Evolutionary conservation across 169 alveolate species (phyloP).

Genomic region (Cryptosporidium tyzzeri): DNA sequence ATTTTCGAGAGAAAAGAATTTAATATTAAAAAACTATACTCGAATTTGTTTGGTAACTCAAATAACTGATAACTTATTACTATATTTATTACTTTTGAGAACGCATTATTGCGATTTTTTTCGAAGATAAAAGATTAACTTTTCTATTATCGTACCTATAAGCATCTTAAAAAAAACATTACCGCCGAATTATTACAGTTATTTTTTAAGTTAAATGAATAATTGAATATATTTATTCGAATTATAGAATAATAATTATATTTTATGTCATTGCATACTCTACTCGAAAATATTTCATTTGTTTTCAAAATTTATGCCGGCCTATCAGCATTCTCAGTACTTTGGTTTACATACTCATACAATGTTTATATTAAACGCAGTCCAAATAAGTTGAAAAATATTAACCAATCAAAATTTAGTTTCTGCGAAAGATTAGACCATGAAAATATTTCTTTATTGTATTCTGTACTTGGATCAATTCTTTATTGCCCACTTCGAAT

Average conservation of each 20-base stretch:
- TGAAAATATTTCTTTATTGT: not conserved
- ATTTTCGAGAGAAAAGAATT: not conserved
- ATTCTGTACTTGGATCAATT: slow-evolving; percentile 34
- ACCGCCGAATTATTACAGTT: slow-evolving; percentile 10
- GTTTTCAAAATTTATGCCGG: slow-evolving; percentile 13
- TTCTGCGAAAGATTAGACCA: slow-evolving; percentile 47
- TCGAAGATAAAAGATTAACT: not conserved
- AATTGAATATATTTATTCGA: too few species aligned
- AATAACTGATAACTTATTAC: not conserved
- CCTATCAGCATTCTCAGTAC: slow-evolving; percentile 9
- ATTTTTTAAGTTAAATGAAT: not conserved
- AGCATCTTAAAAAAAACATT: not conserved
- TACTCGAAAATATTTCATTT: not conserved
- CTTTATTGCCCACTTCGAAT: slow-evolving; percentile 55
- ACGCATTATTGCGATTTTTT: not conserved
- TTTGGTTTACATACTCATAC: slow-evolving; percentile 42
- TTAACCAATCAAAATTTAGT: slow-evolving; percentile 8
- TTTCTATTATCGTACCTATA: not conserved
- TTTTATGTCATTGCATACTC: not conserved
- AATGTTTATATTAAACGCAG: slow-evolving; percentile 3
- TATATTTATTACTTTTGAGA: not conserved
- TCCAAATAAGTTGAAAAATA: slow-evolving; percentile 18
- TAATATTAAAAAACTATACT: slow-evolving; percentile 3
- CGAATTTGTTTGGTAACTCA: not conserved
- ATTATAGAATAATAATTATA: not conserved